Evolutionary conservation across 1,284 basidiomycete genomes (phyloP), one percentile per base, ranked within the genome.

Genomic region (Cystobasidium pallidum): DNA sequence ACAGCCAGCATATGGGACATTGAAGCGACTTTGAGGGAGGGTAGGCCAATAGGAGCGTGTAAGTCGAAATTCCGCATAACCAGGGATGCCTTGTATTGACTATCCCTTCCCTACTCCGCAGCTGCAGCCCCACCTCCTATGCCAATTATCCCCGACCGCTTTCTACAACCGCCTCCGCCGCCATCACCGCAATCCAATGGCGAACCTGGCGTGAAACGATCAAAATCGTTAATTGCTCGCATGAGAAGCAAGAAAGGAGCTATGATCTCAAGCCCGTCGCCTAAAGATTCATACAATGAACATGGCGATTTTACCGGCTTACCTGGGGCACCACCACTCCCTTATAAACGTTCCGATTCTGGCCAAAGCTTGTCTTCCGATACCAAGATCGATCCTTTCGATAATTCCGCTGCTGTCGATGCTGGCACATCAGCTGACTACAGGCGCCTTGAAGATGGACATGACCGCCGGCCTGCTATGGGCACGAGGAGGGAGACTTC

Each of bases 1-100:
- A 71, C 68, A 10, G 68, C 68, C 26, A 71, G 68, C 36, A 71
- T 71, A n/a, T 71, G 68, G 68, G 67, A 71, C 28, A 71, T 71
- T 34, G 68, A 71, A 41, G 68, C 68, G 11, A 71, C 68, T 19
- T 51, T 71, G 34, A 47, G 68, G 3, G 68, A 62, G 57, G 68
- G 68, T 24, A 63, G 68, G 21, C 68, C 68, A 17, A 51, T 71
- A 32, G 68, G 59, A 28, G 58, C 68, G 7, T 39, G 52, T 66
- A 28, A 52, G 51, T 41, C 28, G 28, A 13, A n/a, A 24, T 28
- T 21, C 6, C 24, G 4, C 8, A 10, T 39, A 17, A 7, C 41
- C 13, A 17, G 10, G 19, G 11, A 34, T 26, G 3, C 3, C 19
- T 21, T n/a, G 8, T n/a, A 36, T 64, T 32, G 8, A 19, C 41